Base-by-base conservation (phyloP, 2,329 filamentous ascomycete species). In the Arthrobotrys conoides region DNA sequence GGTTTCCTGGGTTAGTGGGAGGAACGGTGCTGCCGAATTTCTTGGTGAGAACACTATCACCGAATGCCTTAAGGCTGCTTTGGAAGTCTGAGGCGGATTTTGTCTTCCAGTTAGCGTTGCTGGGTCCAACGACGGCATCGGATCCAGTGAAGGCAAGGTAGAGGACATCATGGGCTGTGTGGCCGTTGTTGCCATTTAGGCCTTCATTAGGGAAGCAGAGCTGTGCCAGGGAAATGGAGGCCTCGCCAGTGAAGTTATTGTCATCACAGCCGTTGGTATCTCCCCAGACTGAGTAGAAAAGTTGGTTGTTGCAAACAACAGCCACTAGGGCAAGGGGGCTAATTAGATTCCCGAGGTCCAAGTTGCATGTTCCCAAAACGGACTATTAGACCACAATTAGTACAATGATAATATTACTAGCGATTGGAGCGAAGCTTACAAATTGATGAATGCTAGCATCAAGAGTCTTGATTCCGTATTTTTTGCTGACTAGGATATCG, bases 241-340 rank as follows among this genome's bases (percentile, higher is more conserved):
- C 86, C 80, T 91, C 89, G 44, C 89, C 89, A 0, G 69, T 86
- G 80, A 88, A 83, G 24, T 87, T 84, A 46, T 80, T 44, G 27
- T 76, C 53, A 30, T 80, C 79, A 59, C 86, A 87, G 51, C 88
- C 89, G 78, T 91, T 90, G 38, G 87, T 87, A 80, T 91, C 89
- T 20, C 88, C 89, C 89, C 88, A 91, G 63, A 90, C 84, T 10
- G 88, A 89, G 81, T 90, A 90, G 80, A 87, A 84, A 82, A 88
- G 82, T 80, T 87, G 84, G 61, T 85, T 83, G 51, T 84, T 84
- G 81, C 88, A 89, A 22, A 89, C 87, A 5, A 89, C 87, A 0
- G 87, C 88, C 82, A 89, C 87, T 10, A 89, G 84, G 73, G 87
- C 87, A 76, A 89, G 82, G 0, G 87, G 87, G 82, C 87, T 81